phyloP scores from a whole-genome alignment of 1,139 yeast species.

The Candida pseudoviswanathii region DNA sequence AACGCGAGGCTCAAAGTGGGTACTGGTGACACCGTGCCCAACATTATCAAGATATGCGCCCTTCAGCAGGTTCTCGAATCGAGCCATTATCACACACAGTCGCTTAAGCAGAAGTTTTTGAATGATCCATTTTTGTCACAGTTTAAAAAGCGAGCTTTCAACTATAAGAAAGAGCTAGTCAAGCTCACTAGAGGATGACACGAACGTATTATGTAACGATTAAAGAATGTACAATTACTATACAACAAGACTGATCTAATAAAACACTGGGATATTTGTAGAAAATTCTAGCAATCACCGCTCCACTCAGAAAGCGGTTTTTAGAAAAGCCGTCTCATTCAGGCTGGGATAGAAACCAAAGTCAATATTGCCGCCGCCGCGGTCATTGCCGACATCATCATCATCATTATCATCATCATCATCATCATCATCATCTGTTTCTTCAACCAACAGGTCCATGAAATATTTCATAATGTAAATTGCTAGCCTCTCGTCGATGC shows the following conservation, averaged over 20 bases:
- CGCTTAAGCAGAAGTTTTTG: neutral
- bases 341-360: no score
- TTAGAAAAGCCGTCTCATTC: no score
- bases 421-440: neutral
- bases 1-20: neutral
- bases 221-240: no score
- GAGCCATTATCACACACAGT: neutral
- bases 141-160: neutral
- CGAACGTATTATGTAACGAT: no score
- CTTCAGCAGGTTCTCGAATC: neutral
- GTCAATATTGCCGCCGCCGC: no score
- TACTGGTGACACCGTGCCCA: neutral
- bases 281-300: no score
- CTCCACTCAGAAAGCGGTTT: no score
- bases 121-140: neutral
- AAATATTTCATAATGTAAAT: neutral
- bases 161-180: neutral
- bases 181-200: neutral
- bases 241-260: no score
- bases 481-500: neutral
- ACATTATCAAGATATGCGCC: neutral
- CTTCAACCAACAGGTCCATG: neutral
- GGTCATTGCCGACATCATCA: neutral
- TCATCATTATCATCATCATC: neutral
- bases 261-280: no score